Percentiles rank a stretch among this genome's conserved stretches.
These are phyloP conservation scores for Colletotrichum australisinense DNA, from an alignment of 2,329 filamentous ascomycete genomes.

Conservation along the genomic window DNA sequence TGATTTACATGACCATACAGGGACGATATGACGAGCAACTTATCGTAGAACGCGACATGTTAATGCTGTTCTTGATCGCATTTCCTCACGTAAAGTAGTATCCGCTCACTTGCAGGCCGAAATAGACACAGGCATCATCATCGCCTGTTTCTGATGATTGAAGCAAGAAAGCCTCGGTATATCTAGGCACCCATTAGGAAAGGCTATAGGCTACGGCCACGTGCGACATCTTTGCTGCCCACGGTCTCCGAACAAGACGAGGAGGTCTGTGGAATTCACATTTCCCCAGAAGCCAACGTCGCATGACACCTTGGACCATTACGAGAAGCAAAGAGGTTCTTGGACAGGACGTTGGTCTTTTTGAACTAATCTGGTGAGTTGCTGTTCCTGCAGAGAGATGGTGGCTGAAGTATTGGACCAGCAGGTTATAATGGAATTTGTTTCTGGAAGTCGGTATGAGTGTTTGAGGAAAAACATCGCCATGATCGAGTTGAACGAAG, in stretches of 20 bases:
- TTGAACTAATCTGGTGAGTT: conserved; percentile 51
- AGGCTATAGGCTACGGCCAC: conserved; percentile 50
- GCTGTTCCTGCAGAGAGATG: conserved; percentile 44
- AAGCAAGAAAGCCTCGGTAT: conserved; percentile 52
- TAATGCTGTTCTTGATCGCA: conserved; percentile 62
- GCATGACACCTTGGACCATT: conserved; percentile 49
- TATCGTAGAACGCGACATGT: conserved; percentile 46
- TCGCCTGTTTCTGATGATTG: conserved; percentile 44
- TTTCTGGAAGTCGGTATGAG: conserved; percentile 51
- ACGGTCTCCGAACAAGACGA: conserved; percentile 51
- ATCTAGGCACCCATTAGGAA: conserved; percentile 63
- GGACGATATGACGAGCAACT: conserved; percentile 44
- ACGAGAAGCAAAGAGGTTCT: conserved; percentile 46
- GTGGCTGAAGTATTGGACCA: conserved; percentile 46
- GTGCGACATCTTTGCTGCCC: conserved; percentile 48
- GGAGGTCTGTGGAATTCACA: conserved; percentile 44
- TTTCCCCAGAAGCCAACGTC: conserved; percentile 46
- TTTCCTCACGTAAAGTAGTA: conserved; percentile 51
- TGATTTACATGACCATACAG: conserved; percentile 41
- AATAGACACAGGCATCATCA: conserved; percentile 47
- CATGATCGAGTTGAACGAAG: conserved; percentile 51
- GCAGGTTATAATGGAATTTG: conserved; percentile 46
- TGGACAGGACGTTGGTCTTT: conserved; percentile 48
- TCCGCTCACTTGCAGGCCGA: conserved; percentile 57
- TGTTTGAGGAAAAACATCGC: conserved; percentile 54